Base-by-base conservation (phyloP, 768 basidiomycete species). In the Trametes villosa region DNA sequence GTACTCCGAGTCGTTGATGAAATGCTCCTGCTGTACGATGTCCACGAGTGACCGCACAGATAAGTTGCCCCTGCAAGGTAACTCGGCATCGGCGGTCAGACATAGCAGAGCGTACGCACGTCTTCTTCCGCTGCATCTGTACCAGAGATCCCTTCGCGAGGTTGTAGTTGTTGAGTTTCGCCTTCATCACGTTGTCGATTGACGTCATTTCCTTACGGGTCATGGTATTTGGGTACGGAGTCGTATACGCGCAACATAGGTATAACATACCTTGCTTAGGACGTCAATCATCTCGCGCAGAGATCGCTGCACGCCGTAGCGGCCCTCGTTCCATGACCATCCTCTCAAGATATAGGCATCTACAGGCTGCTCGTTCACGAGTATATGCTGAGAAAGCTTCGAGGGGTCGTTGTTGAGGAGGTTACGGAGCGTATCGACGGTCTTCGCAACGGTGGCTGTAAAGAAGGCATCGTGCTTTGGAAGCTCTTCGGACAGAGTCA, bases 261-360 rank as follows among this genome's bases (percentile, higher is more conserved):
- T 3, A 27, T 47, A 6, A 68, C 78, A 63, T 72, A 92, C 96
- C 85, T 92, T 95, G 77, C 83, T 86, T 69, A 99, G 78, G 45
- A 83, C 79, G 65, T 98, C 96, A 18, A 94, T 83, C 63, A 96
- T 84, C 55, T 98, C 97, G 48, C 82, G 80, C 38, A 98, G 79
- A 62, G 90, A 84, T 66, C 86, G 85, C 71, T 95, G 91, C 24
- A 87, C 80, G 48, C 91, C 89, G 76, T 96, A 99, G 64, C 96
- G 85, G 22, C 92, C 87, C 68, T 89, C 87, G 69, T 98, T 96
- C 97, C 97, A 99, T 67, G 81, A 84, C 96, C 96, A 99, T 5
- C 81, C 82, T 3, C 77, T 76, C n/a, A 96, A 71, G 15, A 96
- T 75, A 71, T 95, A 95, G 56, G 86, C 83, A 58, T 96, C 92